A percentile compares a stretch with the other conserved stretches of the same genome.
These are phyloP conservation scores for Copromyces sp. DNA, from an alignment of 495 filamentous ascomycete genomes.

Conservation along the genomic window DNA sequence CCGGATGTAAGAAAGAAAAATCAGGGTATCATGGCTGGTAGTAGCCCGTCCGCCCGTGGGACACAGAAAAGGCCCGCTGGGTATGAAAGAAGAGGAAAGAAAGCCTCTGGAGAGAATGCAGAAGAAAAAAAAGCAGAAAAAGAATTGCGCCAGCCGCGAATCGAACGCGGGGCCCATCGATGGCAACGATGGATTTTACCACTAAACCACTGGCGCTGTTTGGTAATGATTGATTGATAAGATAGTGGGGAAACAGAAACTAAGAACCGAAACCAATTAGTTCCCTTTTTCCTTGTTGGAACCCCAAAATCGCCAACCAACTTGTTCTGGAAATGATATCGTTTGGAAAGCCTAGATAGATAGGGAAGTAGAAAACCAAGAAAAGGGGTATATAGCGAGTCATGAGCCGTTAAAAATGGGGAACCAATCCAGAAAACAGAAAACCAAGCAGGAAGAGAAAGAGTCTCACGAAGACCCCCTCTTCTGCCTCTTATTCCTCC, in stretches of 20 bases:
- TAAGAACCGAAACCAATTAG: neutral
- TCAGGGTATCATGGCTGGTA: neutral
- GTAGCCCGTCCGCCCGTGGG: neutral
- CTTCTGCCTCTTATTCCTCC: constrained; percentile 12
- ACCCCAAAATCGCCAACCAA: neutral
- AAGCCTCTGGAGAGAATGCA: no score
- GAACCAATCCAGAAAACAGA: neutral
- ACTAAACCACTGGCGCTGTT: constrained; percentile 34
- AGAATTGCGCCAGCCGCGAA: constrained; percentile 36
- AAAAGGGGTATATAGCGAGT: neutral
- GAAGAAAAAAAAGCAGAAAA: constrained; percentile 1
- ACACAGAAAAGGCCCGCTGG: no score
- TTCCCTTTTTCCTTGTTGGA: neutral
- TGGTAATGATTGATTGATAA: neutral
- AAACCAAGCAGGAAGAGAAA: neutral
- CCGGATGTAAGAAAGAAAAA: neutral
- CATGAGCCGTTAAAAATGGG: neutral
- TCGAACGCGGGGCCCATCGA: constrained; percentile 44
- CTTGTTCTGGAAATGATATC: neutral
- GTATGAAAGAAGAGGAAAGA: no score
- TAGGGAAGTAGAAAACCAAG: neutral
- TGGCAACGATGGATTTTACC: constrained; percentile 46
- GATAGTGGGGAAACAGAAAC: fast-evolving
- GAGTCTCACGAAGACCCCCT: neutral
- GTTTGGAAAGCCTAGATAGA: neutral